Evolutionary conservation across 2,329 filamentous ascomycete species (phyloP), one percentile per base, ranked within the genome.

Genomic region (Mycogone perniciosa): DNA sequence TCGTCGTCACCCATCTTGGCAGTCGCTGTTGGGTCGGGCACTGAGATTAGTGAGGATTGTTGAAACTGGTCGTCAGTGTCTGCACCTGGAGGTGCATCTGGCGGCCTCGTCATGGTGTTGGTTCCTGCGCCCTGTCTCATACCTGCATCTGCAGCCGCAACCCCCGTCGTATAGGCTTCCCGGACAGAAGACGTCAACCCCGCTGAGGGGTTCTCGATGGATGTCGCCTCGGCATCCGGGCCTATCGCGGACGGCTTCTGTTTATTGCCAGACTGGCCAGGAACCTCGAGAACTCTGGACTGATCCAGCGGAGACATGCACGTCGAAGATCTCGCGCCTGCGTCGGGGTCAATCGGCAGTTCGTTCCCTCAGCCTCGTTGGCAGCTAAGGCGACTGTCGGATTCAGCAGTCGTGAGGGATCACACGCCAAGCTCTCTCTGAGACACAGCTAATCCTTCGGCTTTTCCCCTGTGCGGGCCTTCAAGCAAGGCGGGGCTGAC

Each of bases 301-400:
- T 57, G 57, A 57, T 66, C 65, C 50, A 63, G 63, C 54, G 64
- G 64, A 65, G 67, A 69, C 67, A 70, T 70, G 58, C 67, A 68
- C 48, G 43, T 44, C 31, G 44, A 46, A 46, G 42, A 45, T 31
- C 13, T 4, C 10, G 31, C 26, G 31, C 10, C 33, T 6, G 11
- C 20, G 34, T 7, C 29, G 29, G 34, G 4, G n/a, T 13, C 11
- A 33, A 26, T 44, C 27, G 26, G 35, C 5, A 11, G 35, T 11
- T n/a, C 20, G 35, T 6, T 38, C 6, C 6, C 20, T 11, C 9
- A 38, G 35, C 7, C 35, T n/a, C 35, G 35, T n/a, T 5, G 3
- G 8, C 20, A 20, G 35, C 10, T 20, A 38, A n/a, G 35, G 20
- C 3, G 20, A 20, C 20, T 20, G 20, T 20, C 20, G 20, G 20